Base-by-base conservation (phyloP, 768 basidiomycete species). In the Boletus reticuloceps region DNA sequence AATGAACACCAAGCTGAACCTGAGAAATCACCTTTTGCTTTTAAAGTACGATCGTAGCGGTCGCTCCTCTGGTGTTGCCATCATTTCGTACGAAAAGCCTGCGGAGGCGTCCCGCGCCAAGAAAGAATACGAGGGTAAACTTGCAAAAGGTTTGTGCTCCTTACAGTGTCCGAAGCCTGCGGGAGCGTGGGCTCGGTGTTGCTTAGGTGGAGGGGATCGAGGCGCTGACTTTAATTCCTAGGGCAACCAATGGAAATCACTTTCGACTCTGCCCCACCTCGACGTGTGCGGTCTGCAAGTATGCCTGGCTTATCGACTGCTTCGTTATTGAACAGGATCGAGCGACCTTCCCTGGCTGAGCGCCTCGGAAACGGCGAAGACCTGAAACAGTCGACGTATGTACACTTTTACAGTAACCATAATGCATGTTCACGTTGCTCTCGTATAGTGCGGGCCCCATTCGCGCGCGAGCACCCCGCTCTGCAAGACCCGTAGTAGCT, bases 21-120 rank as follows among this genome's bases (percentile, higher is more conserved):
- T 84, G 76, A 79, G 69, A 80, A 78, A 72, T 64, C 69, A 69
- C 66, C 67, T 69, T 72, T 70, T 66, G 67, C 70, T 75, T 72
- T 75, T 76, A 68, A 82, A 97, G 94, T 97, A 94, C 78, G 94
- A 97, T 76, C 87, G 89, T 70, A 95, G 94, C 64, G 94, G 94
- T 62, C 89, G 94, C 69, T 96, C 94, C 44, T 84, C 82, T 19
- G 94, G 94, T 56, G 79, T 84, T 62, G 94, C 89, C 54, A 81
- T 84, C 62, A 77, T 97, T 69, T 79, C 84, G 10, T 96, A 86
- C 74, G 88, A 91, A 73, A 91, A 85, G 3, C 63, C 81, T 17
- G 78, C 81, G 51, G 90, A 96, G 69, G 94, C 94, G 34, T 83
- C 85, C 38, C 78, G 81, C 55, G 94, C 93, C 51, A 91, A 91